Conservation (phyloP, 192 early-diverging fungal genomes). For the Dimargaris cristalligena region DNA sequence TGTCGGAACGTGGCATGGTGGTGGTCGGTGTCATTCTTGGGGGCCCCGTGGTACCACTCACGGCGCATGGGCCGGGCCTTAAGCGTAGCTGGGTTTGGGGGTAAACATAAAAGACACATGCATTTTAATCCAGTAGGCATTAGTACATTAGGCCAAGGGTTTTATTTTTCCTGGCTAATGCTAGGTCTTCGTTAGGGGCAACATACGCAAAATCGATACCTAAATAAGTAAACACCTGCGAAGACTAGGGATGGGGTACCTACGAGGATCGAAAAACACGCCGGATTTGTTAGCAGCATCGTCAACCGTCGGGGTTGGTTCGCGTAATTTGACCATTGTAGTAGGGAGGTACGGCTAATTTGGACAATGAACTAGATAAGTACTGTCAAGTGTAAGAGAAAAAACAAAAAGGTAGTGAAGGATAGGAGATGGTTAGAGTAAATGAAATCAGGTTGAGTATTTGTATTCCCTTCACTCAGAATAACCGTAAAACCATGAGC, state of each 20-base stretch:
- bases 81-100: neutral
- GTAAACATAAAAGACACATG: neutral
- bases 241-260: neutral
- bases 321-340: neutral
- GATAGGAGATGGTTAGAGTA: too few relatives aligned
- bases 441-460: too few relatives aligned
- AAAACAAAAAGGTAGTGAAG: too few relatives aligned
- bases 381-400: too few relatives aligned
- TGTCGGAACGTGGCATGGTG: neutral
- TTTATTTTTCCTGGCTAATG: neutral
- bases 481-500: too few relatives aligned
- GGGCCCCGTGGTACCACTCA: neutral
- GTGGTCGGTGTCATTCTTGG: neutral
- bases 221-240: neutral
- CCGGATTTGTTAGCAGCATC: neutral
- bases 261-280: neutral
- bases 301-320: neutral
- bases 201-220: neutral
- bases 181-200: neutral
- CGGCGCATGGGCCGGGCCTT: neutral
- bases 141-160: neutral
- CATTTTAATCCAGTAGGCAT: neutral
- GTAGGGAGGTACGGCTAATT: too few relatives aligned
- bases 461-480: too few relatives aligned
- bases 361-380: too few relatives aligned